Evolutionary conservation across 257 asterid genomes (phyloP), one percentile per base, ranked within the genome.

Genomic region (Pogostemon cablin): DNA sequence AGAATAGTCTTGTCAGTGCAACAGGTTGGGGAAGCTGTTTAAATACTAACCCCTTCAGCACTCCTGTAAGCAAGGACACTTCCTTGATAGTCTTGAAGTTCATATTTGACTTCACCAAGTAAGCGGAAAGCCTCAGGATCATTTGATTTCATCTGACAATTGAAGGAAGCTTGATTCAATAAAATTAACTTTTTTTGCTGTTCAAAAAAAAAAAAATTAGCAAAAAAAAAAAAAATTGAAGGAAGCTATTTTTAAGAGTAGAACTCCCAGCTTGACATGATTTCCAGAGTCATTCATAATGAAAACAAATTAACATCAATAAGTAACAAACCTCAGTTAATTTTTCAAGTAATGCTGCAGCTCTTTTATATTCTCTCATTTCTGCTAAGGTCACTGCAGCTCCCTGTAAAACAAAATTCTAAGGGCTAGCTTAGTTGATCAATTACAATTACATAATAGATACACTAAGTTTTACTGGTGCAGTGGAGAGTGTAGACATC

Each of bases 61-160:
- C 71, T 86, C 82, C 68, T 89, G 73, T 86, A 93, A 52, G 99
- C 95, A 80, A 64, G 72, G 75, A 84, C 87, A 79, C 99, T 91
- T 72, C 95, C 93, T 50, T 87, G 92, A 73, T 82, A 93, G 83
- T 93, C 99, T 73, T 84, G 84, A 72, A 91, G 85, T 81, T 80
- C 91, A 77, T 91, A 91, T 80, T 87, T 87, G 81, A 93, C 93
- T 81, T 91, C 98, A 78, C 96, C 99, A 71, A 93, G 98, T 83
- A 91, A 85, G 53, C 98, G 96, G 72, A 82, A 87, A 80, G 82
- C 91, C 82, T 91, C 96, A 39, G 92, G 96, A 73, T 91, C 95
- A 76, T 72, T 77, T 66, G 87, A 83, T 77, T 81, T 85, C 75
- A 81, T 85, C 99, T 91, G 32, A 88, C 81, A 82, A 59, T 75